These are phyloP conservation scores for Cryphonectria parasitica DNA, from an alignment of 2,329 filamentous ascomycete species.

Conservation along the genomic window DNA sequence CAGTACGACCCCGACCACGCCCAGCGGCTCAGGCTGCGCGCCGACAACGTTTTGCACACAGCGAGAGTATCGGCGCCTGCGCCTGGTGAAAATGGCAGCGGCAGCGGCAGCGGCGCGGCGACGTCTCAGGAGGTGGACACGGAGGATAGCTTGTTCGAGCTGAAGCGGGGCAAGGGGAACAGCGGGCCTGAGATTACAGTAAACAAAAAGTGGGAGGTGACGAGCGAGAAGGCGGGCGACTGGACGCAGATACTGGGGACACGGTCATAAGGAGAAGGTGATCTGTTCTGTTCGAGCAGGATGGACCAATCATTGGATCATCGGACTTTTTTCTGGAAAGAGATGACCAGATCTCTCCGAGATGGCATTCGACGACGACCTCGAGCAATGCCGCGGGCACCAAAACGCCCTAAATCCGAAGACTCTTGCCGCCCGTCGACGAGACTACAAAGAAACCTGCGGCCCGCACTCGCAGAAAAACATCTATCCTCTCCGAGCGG, in stretches of 20 bases:
- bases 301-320: not conserved
- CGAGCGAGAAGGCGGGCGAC: slow-evolving; percentile 10
- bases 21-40: slow-evolving; percentile 7
- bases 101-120: not conserved
- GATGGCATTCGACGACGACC: not conserved
- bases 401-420: not conserved
- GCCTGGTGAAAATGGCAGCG: not conserved
- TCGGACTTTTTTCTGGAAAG: not conserved
- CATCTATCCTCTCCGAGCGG: not conserved
- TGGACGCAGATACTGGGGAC: slow-evolving; percentile 15
- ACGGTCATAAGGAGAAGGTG: not conserved
- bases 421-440: not conserved
- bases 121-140: not conserved
- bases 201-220: slow-evolving; percentile 7
- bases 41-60: slow-evolving; percentile 2
- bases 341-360: not conserved
- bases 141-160: slow-evolving; percentile 5
- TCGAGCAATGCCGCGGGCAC: not conserved
- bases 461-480: not conserved
- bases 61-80: not conserved
- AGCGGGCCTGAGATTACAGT: slow-evolving; percentile 11
- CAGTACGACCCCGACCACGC: slow-evolving; percentile 14
- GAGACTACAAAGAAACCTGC: not conserved
- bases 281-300: not conserved
- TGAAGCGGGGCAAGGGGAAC: slow-evolving; percentile 6